Base-by-base conservation (phyloP, 805 yeast species). In the Metschnikowia colocasiae region DNA sequence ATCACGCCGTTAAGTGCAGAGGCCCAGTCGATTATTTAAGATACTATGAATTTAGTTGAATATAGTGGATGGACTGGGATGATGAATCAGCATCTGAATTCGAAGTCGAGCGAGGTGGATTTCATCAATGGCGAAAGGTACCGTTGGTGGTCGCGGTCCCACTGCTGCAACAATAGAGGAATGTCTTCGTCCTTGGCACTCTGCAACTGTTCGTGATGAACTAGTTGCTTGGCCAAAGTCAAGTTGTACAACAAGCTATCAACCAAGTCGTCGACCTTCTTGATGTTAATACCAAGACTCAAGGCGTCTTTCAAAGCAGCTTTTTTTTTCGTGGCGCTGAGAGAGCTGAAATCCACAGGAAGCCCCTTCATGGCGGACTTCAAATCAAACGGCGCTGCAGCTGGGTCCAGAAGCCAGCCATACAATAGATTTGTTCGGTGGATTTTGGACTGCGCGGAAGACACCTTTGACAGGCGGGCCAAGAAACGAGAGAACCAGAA, bases 181-280 rank as follows among this genome's bases (percentile, higher is more conserved):
- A 32, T 40, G 6, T 25, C 47, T 10, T 25, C 22, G 7, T 45
- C 49, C 6, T 40, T 52, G 10, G 43, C 47, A 2, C 15, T 18
- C 18, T 36, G 27, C 15, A 54, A 41, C 27, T 54, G 46, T 16
- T 36, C 25, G 38, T 48, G 52, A n/a, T 46, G 54, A 22, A 35
- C 31, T 13, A 55, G 35, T 30, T 49, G 56, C 23, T 48, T 44
- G 12, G 48, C 49, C 18, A 40, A 27, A 8, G 50, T 47, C 20
- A 52, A 25, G 1, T 80, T 85, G 59, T 84, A 87, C 13, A 83
- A 63, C n/a, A 83, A 64, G 0, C 84, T 72, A 59, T 84, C 91
- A 7, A 82, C 77, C 46, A 83, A 64, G 59, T 84, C 91, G 59
- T 84, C 91, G 36, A 78, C 76, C 58, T 83, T 83, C 18, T 59